Evolutionary conservation across 1,284 basidiomycete species (phyloP).

Genomic region (Fomes fomentarius): DNA sequence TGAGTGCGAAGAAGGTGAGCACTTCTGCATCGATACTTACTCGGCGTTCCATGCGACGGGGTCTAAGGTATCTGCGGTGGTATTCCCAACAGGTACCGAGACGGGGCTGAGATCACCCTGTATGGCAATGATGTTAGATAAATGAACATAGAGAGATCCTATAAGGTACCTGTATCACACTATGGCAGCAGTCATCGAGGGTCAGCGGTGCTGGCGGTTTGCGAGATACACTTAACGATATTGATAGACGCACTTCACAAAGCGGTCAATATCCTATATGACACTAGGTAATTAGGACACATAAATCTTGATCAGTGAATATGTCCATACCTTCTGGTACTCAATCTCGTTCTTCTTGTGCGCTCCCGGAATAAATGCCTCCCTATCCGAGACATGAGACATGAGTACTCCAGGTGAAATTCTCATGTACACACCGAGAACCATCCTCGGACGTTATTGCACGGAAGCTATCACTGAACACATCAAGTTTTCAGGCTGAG

Average conservation of each 20-base stretch:
- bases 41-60: constrained; percentile 18
- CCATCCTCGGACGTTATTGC: neutral
- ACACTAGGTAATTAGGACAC: constrained; percentile 17
- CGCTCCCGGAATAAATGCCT: constrained; percentile 21
- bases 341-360: constrained; percentile 36
- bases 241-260: constrained; percentile 34
- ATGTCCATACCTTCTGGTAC: neutral
- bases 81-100: constrained; percentile 24
- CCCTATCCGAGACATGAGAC: constrained; percentile 6
- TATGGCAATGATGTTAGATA: neutral
- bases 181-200: neutral
- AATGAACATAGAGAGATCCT: neutral
- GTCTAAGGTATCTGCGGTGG: constrained; percentile 19
- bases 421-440: neutral
- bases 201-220: neutral
- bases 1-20: neutral
- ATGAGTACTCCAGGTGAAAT: neutral
- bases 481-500: neutral
- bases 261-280: constrained; percentile 37
- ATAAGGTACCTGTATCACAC: constrained; percentile 21
- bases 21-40: too few species aligned
- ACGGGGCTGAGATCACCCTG: constrained; percentile 28
- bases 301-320: neutral
- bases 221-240: too few species aligned
- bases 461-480: constrained; percentile 11